Evolutionary conservation across 805 yeast species (phyloP).

Genomic region (Starmerella potacharoeniae): DNA sequence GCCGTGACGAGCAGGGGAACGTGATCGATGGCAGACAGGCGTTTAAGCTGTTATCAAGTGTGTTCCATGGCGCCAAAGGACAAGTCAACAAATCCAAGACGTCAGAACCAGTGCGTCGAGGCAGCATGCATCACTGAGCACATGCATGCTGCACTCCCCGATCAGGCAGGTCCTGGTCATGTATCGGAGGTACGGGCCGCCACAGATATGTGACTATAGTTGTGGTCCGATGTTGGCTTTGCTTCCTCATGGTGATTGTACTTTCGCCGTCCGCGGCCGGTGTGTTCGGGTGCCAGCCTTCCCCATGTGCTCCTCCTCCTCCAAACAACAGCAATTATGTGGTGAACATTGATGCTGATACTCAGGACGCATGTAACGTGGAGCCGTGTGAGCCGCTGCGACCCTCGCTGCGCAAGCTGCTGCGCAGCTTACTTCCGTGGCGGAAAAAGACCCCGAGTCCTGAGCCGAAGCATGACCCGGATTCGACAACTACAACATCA

Average conservation of each 20-base stretch:
- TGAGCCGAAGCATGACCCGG: not conserved
- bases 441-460: not conserved
- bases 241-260: not conserved
- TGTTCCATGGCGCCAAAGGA: constrained; percentile 52
- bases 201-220: not conserved
- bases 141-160: not conserved
- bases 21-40: constrained; percentile 56
- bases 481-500: not conserved
- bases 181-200: not conserved
- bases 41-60: constrained; percentile 62
- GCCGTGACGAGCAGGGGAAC: constrained; percentile 55
- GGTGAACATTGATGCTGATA: not conserved
- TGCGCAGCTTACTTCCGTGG: not conserved
- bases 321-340: not conserved
- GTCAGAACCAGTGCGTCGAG: not conserved
- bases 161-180: not conserved
- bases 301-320: not conserved
- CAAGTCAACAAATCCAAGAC: not conserved
- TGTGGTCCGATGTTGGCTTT: not conserved
- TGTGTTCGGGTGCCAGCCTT: not conserved
- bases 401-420: not conserved
- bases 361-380: not conserved
- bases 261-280: not conserved
- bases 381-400: not conserved
- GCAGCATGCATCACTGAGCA: not conserved